Conservation (phyloP, 257 asterid species). For the Rubia yunnanensis region DNA sequence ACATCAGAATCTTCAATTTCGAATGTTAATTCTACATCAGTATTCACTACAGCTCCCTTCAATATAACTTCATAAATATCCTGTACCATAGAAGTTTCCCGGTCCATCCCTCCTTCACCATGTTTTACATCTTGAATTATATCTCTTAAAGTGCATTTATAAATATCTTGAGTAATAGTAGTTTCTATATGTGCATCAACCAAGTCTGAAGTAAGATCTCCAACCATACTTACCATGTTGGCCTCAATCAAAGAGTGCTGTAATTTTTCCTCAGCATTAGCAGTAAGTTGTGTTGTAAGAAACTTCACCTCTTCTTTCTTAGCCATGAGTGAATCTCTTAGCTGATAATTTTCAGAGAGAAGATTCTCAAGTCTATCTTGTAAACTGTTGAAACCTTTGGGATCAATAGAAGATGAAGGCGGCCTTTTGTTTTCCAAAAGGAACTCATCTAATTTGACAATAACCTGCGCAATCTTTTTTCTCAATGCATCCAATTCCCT, state of each 20-base stretch:
- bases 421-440: conserved; percentile 38
- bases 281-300: conserved; percentile 49
- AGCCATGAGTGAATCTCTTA: conserved; percentile 39
- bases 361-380: conserved; percentile 44
- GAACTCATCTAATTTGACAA: conserved; percentile 52
- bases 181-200: conserved; percentile 43
- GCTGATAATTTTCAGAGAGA: conserved; percentile 56
- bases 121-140: conserved; percentile 27
- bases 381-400: conserved; percentile 32
- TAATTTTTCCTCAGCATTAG: conserved; percentile 33
- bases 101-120: conserved; percentile 31
- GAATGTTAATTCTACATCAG: conserved; percentile 26
- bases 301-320: conserved; percentile 48
- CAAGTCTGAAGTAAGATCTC: conserved; percentile 30
- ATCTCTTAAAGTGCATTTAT: conserved; percentile 42
- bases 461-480: conserved; percentile 53
- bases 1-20: conserved; percentile 45
- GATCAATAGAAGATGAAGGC: conserved; percentile 29
- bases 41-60: conserved; percentile 27
- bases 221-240: conserved; percentile 34
- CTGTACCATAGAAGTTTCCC: conserved; percentile 27
- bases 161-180: conserved; percentile 45
- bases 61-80: conserved; percentile 33
- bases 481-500: conserved; percentile 57
- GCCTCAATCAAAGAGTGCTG: conserved; percentile 47